phyloP scores from a whole-genome alignment of 495 filamentous ascomycete genomes.

The Aspergillus bridgeri region DNA sequence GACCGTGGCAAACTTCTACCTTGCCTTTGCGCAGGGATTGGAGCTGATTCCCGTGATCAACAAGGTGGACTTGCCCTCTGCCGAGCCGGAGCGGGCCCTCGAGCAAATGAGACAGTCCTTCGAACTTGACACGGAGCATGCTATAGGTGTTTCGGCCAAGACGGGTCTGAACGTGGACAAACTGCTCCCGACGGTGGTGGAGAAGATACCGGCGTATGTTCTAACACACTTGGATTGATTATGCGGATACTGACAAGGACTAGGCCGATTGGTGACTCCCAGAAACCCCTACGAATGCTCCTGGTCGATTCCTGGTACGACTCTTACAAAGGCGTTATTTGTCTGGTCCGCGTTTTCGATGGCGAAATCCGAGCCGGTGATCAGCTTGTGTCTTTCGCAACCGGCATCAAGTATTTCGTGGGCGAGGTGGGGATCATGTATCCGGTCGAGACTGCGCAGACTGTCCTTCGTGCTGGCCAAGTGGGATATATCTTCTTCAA shows the following conservation, averaged over 20 bases:
- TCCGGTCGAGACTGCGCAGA: slow-evolving; percentile 80
- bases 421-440: slow-evolving; percentile 98
- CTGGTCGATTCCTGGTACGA: slow-evolving; percentile 98
- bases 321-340: slow-evolving; percentile 87
- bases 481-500: slow-evolving; percentile 97
- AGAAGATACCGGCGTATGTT: slow-evolving; percentile 69
- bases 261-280: slow-evolving; percentile 67
- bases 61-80: slow-evolving; percentile 88
- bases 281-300: slow-evolving; percentile 72
- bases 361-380: slow-evolving; percentile 80
- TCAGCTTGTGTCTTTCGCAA: slow-evolving; percentile 78
- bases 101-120: slow-evolving; percentile 82
- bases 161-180: slow-evolving; percentile 81
- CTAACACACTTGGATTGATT: neutral
- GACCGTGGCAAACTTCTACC: slow-evolving; percentile 96
- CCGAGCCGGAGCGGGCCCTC: slow-evolving; percentile 78
- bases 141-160: slow-evolving; percentile 88
- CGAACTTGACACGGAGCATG: slow-evolving; percentile 77
- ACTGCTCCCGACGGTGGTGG: slow-evolving; percentile 78
- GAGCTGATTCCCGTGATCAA: slow-evolving; percentile 89
- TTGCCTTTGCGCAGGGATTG: slow-evolving; percentile 89
- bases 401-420: slow-evolving; percentile 80
- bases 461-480: slow-evolving; percentile 78
- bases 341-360: slow-evolving; percentile 89
- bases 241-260: slow-evolving; percentile 15